Conservation (phyloP, 768 basidiomycete genomes). For the Pleurotus ostreatus region DNA sequence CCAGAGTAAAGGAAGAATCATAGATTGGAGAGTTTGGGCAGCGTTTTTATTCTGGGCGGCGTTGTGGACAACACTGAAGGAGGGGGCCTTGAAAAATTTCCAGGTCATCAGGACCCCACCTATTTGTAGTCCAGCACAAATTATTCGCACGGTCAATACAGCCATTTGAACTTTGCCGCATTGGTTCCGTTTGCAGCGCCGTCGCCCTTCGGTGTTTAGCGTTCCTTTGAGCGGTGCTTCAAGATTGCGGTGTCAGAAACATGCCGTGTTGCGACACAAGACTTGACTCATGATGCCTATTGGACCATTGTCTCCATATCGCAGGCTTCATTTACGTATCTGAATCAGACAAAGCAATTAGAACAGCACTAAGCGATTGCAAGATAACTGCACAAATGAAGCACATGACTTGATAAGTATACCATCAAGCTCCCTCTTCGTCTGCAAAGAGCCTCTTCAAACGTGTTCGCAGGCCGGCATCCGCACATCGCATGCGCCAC, state of each 20-base stretch:
- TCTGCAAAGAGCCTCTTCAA: constrained; percentile 40
- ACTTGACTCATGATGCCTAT: background rate
- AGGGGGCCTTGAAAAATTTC: constrained; percentile 8
- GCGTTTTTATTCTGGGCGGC: constrained; percentile 8
- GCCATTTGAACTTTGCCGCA: background rate
- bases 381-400: background rate
- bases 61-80: constrained; percentile 8
- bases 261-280: background rate
- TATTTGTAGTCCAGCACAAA: background rate
- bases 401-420: constrained; percentile 1
- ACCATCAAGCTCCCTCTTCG: constrained; percentile 1
- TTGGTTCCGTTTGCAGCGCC: background rate
- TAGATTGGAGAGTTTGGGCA: constrained; percentile 37
- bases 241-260: background rate
- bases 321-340: background rate
- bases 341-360: background rate
- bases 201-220: background rate
- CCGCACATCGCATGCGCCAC: constrained; percentile 62
- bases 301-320: background rate
- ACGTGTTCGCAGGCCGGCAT: constrained; percentile 34
- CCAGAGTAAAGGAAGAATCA: constrained; percentile 43
- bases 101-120: background rate
- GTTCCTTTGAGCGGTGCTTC: background rate
- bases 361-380: background rate
- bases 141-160: constrained; percentile 8